Conservation (phyloP, 1,284 basidiomycete genomes). For the Ceratobasidium sp. region DNA sequence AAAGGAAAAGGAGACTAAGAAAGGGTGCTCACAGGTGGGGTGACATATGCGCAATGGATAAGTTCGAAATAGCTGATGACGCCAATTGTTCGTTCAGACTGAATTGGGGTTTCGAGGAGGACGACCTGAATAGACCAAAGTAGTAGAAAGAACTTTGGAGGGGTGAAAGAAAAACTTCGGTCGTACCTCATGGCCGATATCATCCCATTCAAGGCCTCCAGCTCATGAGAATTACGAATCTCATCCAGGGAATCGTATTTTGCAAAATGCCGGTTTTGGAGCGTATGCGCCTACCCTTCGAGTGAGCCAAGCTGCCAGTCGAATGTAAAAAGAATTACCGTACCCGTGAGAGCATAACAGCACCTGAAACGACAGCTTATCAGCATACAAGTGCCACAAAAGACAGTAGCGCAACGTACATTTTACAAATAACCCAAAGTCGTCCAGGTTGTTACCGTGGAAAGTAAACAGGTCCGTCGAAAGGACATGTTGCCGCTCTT, state of each 20-base stretch:
- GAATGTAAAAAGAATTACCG: background rate
- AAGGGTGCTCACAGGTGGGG: constrained; percentile 23
- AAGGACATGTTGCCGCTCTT: constrained; percentile 23
- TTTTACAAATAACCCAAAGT: constrained; percentile 33
- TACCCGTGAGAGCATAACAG: constrained; percentile 34
- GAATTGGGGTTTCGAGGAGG: background rate
- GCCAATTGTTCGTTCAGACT: constrained; percentile 13
- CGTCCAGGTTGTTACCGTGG: constrained; percentile 19
- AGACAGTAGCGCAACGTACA: background rate
- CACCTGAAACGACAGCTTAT: background rate
- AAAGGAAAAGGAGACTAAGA: background rate
- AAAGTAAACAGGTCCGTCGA: constrained; percentile 22
- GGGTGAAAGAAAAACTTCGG: too few relatives aligned
- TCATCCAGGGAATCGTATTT: constrained; percentile 14
- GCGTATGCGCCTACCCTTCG: constrained; percentile 4
- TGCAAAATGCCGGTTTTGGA: constrained; percentile 5
- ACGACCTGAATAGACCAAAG: background rate
- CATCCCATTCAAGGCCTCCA: constrained; percentile 6
- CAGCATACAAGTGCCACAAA: too few relatives aligned
- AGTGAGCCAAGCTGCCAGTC: background rate
- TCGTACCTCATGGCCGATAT: constrained; percentile 12
- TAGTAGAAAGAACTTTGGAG: background rate
- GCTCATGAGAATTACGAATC: constrained; percentile 19
- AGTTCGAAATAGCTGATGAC: constrained; percentile 30
- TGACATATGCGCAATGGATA: constrained; percentile 17